A percentile compares a stretch with the other conserved stretches of the same genome.
Conservation (phyloP, 305 asterid genomes). For the Ilex paraguariensis region DNA sequence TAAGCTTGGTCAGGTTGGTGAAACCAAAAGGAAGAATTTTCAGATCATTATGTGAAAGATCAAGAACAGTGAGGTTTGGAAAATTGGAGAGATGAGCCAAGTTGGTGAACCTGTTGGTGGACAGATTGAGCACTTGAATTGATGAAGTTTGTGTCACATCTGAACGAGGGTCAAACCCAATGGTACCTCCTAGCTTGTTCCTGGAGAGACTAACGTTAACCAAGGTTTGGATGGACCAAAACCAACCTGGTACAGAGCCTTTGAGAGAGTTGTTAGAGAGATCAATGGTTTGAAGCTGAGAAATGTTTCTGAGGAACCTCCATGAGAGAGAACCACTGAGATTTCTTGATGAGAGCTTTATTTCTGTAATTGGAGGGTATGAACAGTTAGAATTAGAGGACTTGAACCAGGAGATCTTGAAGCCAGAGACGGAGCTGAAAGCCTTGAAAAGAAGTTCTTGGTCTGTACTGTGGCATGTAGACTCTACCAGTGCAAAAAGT, state of each 20-base stretch:
- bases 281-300: conserved; percentile 51
- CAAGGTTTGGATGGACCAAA: conserved; percentile 59
- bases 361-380: conserved; percentile 28
- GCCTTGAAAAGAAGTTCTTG: conserved; percentile 42
- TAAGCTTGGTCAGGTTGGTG: conserved; percentile 53
- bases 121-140: conserved; percentile 50
- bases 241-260: conserved; percentile 47
- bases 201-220: conserved; percentile 49
- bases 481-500: conserved; percentile 27
- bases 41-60: conserved; percentile 54
- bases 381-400: conserved; percentile 37
- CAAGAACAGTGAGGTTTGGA: conserved; percentile 37
- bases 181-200: conserved; percentile 67
- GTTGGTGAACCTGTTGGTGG: conserved; percentile 67
- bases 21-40: conserved; percentile 41
- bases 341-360: conserved; percentile 50
- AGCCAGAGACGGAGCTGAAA: conserved; percentile 65
- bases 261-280: conserved; percentile 66
- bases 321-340: conserved; percentile 69
- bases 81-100: conserved; percentile 36
- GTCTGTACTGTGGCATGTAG: conserved; percentile 47
- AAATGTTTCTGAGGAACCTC: conserved; percentile 53
- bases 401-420: conserved; percentile 53
- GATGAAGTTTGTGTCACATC: conserved; percentile 12
- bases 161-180: conserved; percentile 26